Evolutionary conservation across 164 flowering plant genomes (phyloP), one percentile per base, ranked within the genome.

Genomic region (Hamamelis virginiana): DNA sequence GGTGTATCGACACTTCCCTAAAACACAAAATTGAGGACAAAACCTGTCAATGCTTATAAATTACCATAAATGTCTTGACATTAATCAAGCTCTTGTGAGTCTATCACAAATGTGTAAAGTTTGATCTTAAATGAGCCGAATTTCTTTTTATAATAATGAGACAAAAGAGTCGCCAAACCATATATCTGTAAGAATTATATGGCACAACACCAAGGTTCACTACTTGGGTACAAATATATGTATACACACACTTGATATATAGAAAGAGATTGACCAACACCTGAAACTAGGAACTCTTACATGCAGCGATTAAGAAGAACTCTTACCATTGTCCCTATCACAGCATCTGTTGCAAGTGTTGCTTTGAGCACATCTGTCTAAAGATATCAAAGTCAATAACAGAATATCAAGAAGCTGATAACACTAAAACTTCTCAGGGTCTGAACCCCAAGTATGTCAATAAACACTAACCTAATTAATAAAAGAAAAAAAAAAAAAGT

Each of bases 271-370:
- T 33, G 41, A 33, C 2, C 6, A 33, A 33, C 2, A 33, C 55
- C 55, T n/a, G 21, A 6, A 18, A 18, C 55, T 33, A 33, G 2
- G 41, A 33, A 33, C 41, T 33, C 41, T 33, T 33, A 33, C 6
- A 6, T 33, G 6, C 41, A 33, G 6, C 41, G 2, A 33, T 33
- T 59, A 12, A 18, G 14, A 53, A 52, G 13, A 67, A 65, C 9
- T 22, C 76, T 71, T 84, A 92, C 97, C 79, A 72, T 84, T 56
- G 73, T 70, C 63, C 98, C 98, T 56, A 93, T 91, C 28, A 91
- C 89, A 67, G 96, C 98, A 84, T 93, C 97, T 47, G 96, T 90
- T 65, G 88, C 98, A 71, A 93, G 94, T 64, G 98, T 91, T 72
- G 97, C 98, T 80, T 93, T 93, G 72, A 93, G 77, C 27, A 90